phyloP scores from a whole-genome alignment of 2,329 filamentous ascomycete genomes.

The Verticillium albo-atrum region DNA sequence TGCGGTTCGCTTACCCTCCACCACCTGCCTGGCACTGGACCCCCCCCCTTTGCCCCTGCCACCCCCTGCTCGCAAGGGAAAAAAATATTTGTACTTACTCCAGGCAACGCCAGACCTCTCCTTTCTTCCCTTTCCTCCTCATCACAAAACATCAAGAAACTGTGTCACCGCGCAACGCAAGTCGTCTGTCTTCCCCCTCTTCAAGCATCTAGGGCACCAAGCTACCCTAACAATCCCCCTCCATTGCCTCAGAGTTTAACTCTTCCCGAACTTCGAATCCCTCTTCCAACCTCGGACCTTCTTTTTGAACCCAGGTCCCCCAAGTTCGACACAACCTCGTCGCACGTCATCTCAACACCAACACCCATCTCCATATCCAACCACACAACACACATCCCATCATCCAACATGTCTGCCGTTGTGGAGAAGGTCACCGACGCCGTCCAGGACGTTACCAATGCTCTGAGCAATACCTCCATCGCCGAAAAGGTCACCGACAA shows the following conservation, averaged over 20 bases:
- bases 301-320: conserved; percentile 23
- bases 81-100: conserved; percentile 34
- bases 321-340: conserved; percentile 21
- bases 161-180: conserved; percentile 44
- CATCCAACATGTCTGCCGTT: conserved; percentile 77
- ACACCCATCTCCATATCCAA: conserved; percentile 22
- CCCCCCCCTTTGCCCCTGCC: conserved; percentile 5
- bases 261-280: conserved; percentile 36
- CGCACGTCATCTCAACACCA: conserved; percentile 33
- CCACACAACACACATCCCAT: conserved; percentile 28
- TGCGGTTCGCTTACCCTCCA: background rate
- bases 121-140: conserved; percentile 26
- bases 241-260: conserved; percentile 71
- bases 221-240: conserved; percentile 73
- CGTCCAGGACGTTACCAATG: conserved; percentile 73
- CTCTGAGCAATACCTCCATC: conserved; percentile 71
- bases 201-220: conserved; percentile 74
- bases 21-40: background rate
- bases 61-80: conserved; percentile 4
- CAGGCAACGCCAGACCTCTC: conserved; percentile 11
- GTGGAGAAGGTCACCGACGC: conserved; percentile 65
- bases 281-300: conserved; percentile 42
- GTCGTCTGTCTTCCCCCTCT: conserved; percentile 36
- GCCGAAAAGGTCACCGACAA: conserved; percentile 44
- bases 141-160: conserved; percentile 38